These are phyloP conservation scores for Beauveria sp. DNA, from an alignment of 2,329 filamentous ascomycete genomes.

Conservation along the genomic window DNA sequence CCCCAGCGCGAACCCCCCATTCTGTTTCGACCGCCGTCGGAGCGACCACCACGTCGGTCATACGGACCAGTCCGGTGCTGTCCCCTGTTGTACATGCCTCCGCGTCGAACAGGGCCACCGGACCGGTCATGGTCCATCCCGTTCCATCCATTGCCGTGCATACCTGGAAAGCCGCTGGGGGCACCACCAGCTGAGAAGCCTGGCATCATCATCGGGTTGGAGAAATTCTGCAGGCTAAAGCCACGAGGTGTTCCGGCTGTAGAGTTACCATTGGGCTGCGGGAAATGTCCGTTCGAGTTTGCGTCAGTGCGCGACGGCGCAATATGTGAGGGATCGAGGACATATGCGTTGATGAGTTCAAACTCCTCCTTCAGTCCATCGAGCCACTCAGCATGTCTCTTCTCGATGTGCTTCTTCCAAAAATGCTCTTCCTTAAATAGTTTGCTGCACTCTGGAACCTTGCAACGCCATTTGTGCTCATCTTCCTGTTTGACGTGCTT, in stretches of 20 bases:
- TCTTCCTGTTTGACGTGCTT: constrained; percentile 97
- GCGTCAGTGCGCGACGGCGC: constrained; percentile 88
- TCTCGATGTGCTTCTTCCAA: constrained; percentile 97
- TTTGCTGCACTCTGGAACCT: constrained; percentile 91
- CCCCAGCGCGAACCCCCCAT: constrained; percentile 56
- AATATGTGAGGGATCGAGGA: constrained; percentile 89
- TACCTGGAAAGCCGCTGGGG: constrained; percentile 47
- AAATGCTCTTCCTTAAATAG: constrained; percentile 96
- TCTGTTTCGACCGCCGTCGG: constrained; percentile 44
- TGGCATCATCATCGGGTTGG: constrained; percentile 54
- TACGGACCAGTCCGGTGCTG: constrained; percentile 65
- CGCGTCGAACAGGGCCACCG: constrained; percentile 62
- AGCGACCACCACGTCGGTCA: constrained; percentile 56
- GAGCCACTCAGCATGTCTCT: constrained; percentile 85
- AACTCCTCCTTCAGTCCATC: constrained; percentile 78
- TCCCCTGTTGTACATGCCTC: constrained; percentile 44
- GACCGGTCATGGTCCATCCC: constrained; percentile 48
- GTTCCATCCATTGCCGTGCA: constrained; percentile 43
- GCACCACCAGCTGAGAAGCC: constrained; percentile 48
- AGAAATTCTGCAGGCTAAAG: constrained; percentile 75
- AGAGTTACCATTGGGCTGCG: constrained; percentile 66
- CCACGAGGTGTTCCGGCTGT: constrained; percentile 81
- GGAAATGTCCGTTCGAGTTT: constrained; percentile 94
- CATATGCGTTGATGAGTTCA: constrained; percentile 86
- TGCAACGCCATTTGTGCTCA: constrained; percentile 93